phyloP scores from a whole-genome alignment of 805 yeast genomes.

The Candida ipomoeae region DNA sequence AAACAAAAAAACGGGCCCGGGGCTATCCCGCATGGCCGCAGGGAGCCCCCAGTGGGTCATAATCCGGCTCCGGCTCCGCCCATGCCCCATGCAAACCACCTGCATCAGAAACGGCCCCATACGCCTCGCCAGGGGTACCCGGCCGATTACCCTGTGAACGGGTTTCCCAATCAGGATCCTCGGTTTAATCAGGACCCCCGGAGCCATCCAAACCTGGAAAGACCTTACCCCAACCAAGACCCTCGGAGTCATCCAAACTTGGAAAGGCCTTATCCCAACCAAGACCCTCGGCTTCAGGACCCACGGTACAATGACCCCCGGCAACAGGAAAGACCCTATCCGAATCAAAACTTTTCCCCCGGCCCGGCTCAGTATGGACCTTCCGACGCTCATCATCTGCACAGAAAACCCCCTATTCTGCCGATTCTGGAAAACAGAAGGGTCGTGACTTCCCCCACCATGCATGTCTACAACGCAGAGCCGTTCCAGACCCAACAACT shows the following conservation, averaged over 20 bases:
- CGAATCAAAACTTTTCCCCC: neutral
- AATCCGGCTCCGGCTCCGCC: neutral
- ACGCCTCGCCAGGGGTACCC: neutral
- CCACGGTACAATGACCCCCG: neutral
- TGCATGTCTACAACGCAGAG: slow-evolving; percentile 8
- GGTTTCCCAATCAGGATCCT: neutral
- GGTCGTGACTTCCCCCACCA: slow-evolving; percentile 14
- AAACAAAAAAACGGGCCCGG: neutral
- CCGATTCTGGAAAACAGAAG: slow-evolving; percentile 9
- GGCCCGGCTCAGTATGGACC: neutral
- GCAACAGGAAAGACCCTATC: neutral
- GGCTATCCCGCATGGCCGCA: neutral
- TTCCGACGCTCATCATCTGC: neutral
- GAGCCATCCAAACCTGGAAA: too few relatives aligned
- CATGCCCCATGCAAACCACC: neutral
- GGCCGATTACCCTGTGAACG: neutral
- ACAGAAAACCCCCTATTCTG: slow-evolving; percentile 1
- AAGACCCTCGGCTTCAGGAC: neutral
- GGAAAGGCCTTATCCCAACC: too few relatives aligned
- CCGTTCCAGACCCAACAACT: slow-evolving; percentile 8
- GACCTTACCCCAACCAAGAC: neutral
- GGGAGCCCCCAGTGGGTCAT: neutral
- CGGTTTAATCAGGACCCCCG: neutral
- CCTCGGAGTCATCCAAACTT: too few relatives aligned
- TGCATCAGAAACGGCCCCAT: neutral